Evolutionary conservation across 1,284 basidiomycete genomes (phyloP), one percentile per base, ranked within the genome.

Genomic region (Rhodofomes roseus): DNA sequence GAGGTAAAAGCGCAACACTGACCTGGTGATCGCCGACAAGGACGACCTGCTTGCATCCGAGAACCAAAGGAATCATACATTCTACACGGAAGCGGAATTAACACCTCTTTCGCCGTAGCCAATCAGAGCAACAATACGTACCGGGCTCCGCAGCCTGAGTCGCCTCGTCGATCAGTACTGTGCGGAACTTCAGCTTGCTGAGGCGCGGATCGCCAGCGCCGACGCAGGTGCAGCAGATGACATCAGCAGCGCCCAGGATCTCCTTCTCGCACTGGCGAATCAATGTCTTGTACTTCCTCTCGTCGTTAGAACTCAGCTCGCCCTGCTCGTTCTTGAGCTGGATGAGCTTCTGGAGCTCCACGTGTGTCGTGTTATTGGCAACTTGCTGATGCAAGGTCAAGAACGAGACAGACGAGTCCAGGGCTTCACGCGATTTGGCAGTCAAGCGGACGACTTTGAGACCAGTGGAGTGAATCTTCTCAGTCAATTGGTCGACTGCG

Each of bases 171-270:
- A 99, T 98, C 65, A 99, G 82, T 9, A 99, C 97, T 0, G 97
- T 98, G 73, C 95, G 89, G 76, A 99, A 99, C 79, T 98, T 98
- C 78, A 98, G 82, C 78, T 98, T 98, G 76, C 87, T 89, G 73
- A 99, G 79, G 66, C 97, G 86, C 4, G 96, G 95, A 74, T 99
- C 97, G 29, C 96, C 97, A 50, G 95, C 93, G 62, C 97, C 97
- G 44, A 99, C 97, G 77, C 97, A 99, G 53, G 97, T 99, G 70
- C 93, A 95, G 73, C 97, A 99, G 67, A 99, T 98, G 54, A 99
- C 97, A 74, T 99, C 97, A 23, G 97, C 97, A 22, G 91, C 93
- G 63, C 85, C 81, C 68, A 99, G 77, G 63, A 99, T 98, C 80
- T 99, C 97, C 80, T 94, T 96, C 79, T 99, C 97, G 72, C 94